phyloP scores from a whole-genome alignment of 345 rosid species.

The Lumnitzera littorea region DNA sequence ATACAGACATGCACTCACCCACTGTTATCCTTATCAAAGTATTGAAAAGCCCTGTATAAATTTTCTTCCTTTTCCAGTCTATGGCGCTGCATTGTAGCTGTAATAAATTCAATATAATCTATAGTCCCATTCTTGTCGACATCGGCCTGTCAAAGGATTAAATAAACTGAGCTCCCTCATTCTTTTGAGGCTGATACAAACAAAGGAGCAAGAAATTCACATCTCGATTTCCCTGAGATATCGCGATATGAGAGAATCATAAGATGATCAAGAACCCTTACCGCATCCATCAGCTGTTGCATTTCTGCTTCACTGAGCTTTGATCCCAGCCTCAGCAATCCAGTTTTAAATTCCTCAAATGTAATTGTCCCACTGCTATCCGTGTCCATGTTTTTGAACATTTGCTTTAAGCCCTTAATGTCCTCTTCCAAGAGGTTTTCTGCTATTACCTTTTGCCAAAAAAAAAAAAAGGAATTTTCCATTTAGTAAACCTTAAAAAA shows the following conservation, averaged over 20 bases:
- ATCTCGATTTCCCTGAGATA: not conserved
- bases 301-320: conserved; percentile 69
- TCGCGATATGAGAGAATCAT: not conserved
- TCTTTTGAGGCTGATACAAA: not conserved
- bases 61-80: conserved; percentile 80
- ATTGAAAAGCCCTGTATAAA: conserved; percentile 56
- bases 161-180: not conserved
- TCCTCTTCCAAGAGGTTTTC: conserved; percentile 79
- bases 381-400: conserved; percentile 87
- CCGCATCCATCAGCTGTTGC: conserved; percentile 90
- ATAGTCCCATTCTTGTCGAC: conserved; percentile 77
- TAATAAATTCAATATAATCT: conserved; percentile 81
- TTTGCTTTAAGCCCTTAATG: conserved; percentile 67
- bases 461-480: not conserved
- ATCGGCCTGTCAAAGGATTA: conserved; percentile 56
- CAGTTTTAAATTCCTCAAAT: conserved; percentile 63
- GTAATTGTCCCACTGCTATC: conserved; percentile 84
- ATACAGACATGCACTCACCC: conserved; percentile 42
- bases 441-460: conserved; percentile 59
- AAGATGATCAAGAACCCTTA: conserved; percentile 25
- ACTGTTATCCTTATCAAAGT: conserved; percentile 70
- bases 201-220: not conserved
- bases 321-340: conserved; percentile 73
- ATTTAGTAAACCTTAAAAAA: not conserved
- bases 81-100: conserved; percentile 83